Base-by-base conservation (phyloP, 768 basidiomycete species). In the Kwoniella pini region DNA sequence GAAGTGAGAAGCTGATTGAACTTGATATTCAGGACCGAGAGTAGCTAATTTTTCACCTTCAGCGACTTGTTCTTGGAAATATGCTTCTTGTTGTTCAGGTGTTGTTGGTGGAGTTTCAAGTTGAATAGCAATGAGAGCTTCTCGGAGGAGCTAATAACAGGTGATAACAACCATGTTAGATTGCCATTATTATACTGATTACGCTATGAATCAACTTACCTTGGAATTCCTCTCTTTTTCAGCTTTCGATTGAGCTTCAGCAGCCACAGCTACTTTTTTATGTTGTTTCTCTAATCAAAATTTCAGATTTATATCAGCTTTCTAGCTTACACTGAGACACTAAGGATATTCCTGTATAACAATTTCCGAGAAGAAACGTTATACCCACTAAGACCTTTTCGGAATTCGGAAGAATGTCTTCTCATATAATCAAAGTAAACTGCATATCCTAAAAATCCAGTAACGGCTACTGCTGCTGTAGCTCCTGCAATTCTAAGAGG, bases 391-490 rank as follows among this genome's bases (percentile, higher is more conserved):
- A 98, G 84, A 76, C 85, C 86, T 81, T 86, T 91, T 77, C 96
- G 86, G 84, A 99, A 99, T 15, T 84, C 82, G 42, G 82, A 79
- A 75, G 96, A 91, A 76, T 89, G 90, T 73, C 94, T 85, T 52
- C 96, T 87, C 81, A 85, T 90, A 82, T 95, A 87, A 82, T 99
- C 96, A 72, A 97, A 99, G 80, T 92, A 97, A 54, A 85, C 83
- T 28, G 89, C 91, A 78, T 97, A 98, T 22, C 86, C 91, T 33
- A 89, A 61, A 39, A 70, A 48, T 22, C 70, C 74, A 19, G 75
- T 69, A 27, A 73, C 56, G 9, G 69, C 71, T 9, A 72, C 70
- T 48, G 75, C 67, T 28, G 75, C 72, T 24, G 71, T 71, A 48
- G 67, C 64, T 45, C 69, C 56, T 13, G 70, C 74, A 55, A 74